These are phyloP conservation scores for Hypoxylon sp. DNA, from an alignment of 2,329 filamentous ascomycete species.

Conservation along the genomic window DNA sequence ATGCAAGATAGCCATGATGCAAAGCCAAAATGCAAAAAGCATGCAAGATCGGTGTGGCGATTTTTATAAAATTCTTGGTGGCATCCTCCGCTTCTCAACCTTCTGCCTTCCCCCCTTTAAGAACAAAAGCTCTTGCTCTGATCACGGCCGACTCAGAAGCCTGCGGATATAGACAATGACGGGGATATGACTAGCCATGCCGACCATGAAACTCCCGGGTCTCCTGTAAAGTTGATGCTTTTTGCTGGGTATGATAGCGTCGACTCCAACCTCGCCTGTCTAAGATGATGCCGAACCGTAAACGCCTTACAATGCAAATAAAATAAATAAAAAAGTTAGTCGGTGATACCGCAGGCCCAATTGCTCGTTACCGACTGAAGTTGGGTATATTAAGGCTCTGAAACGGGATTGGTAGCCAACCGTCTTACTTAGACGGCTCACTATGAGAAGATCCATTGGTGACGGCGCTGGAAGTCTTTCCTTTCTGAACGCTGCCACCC, in stretches of 20 bases:
- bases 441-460: constrained; percentile 41
- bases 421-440: constrained; percentile 39
- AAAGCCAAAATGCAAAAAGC: constrained; percentile 5
- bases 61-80: no score
- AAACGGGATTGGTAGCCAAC: constrained; percentile 31
- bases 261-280: constrained; percentile 41
- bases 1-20: no score
- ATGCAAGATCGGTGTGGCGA: constrained; percentile 3
- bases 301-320: constrained; percentile 47
- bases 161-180: constrained; percentile 28
- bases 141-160: constrained; percentile 17
- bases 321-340: no score
- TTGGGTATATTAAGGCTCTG: constrained; percentile 7
- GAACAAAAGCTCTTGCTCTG: constrained; percentile 20
- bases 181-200: constrained; percentile 30
- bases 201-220: constrained; percentile 41
- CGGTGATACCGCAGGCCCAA: no score
- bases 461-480: constrained; percentile 37
- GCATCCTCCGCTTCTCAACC: constrained; percentile 10
- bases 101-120: no score
- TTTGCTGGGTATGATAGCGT: constrained; percentile 47
- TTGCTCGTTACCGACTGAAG: constrained; percentile 11
- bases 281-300: constrained; percentile 43
- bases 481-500: constrained; percentile 39
- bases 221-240: constrained; percentile 47